phyloP scores from a whole-genome alignment of 2,329 filamentous ascomycete species.

The Trichoderma simmonsii region DNA sequence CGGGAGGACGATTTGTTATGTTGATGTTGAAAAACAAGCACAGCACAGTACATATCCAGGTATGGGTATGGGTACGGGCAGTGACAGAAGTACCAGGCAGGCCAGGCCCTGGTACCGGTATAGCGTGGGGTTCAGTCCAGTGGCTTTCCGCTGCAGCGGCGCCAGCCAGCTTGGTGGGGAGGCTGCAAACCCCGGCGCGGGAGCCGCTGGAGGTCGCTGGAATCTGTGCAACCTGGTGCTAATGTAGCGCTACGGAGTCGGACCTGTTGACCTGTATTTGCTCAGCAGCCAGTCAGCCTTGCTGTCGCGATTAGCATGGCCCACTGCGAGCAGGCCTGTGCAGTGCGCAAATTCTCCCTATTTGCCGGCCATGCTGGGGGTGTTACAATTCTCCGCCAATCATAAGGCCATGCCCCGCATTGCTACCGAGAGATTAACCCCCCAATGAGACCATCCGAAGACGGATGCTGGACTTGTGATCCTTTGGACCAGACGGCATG shows the following conservation, averaged over 20 bases:
- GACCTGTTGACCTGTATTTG: not conserved
- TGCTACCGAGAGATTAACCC: slow-evolving; percentile 9
- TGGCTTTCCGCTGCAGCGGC: not conserved
- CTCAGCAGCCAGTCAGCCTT: slow-evolving; percentile 1
- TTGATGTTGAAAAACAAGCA: not conserved
- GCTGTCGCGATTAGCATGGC: not conserved
- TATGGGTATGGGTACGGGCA: not conserved
- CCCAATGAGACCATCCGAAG: slow-evolving; percentile 13
- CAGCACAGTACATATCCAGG: not conserved
- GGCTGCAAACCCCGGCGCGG: slow-evolving; percentile 12
- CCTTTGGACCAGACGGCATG: not conserved
- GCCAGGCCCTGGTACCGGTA: not conserved
- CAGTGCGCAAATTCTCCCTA: slow-evolving; percentile 19
- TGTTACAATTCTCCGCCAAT: slow-evolving; percentile 21
- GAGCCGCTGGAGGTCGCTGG: slow-evolving; percentile 14
- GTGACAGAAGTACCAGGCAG: not conserved
- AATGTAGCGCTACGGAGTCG: not conserved
- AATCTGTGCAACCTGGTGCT: not conserved
- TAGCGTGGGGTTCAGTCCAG: not conserved
- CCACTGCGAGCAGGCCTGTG: not conserved
- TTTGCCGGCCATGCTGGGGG: slow-evolving; percentile 4
- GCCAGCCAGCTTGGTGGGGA: slow-evolving; percentile 2
- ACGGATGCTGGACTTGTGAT: not conserved
- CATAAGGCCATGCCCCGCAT: not conserved
- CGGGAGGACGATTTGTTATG: not conserved